Base-by-base conservation (phyloP, 441 rosid genomes). In the Jatropha podagrica region DNA sequence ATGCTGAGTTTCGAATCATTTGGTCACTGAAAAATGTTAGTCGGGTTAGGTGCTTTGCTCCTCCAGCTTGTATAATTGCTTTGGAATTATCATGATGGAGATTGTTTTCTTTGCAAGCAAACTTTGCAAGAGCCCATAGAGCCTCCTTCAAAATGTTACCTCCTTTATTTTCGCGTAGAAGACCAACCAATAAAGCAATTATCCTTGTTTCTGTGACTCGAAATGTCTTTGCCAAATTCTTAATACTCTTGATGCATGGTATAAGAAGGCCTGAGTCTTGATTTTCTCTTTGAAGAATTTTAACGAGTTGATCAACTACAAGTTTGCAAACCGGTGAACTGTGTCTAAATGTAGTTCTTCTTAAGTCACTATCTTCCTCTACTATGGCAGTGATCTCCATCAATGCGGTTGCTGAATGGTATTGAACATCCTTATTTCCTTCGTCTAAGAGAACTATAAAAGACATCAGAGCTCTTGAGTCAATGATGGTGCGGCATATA, bases 361-460 rank as follows among this genome's bases (percentile, higher is more conserved):
- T 89, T 80, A 95, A 79, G n/a, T 92, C 95, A 4, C 95, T 23
- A 73, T 93, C 94, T 76, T 80, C 76, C 72, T 92, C 98, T 1
- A 97, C 99, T 18, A 93, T 90, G 0, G 93, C 87, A 1, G 98
- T 93, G 86, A 95, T 90, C 81, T 93, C 98, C 98, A 88, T 93
- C 14, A 95, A 76, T 17, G 98, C 99, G 97, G 91, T 92, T 5
- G 96, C 93, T 0, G 97, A 93, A 76, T 91, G 86, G 81, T 74
- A 86, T 72, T 79, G 89, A 2, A 88, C 93, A 0, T 91, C 93
- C 42, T 65, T 90, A 18, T 84, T 75, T 26, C 99, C 97, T 59
- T 92, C 88, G 77, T 95, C 93, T 32, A 95, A 78, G 12, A 95
- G 78, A 76, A 86, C 92, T 0, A 98, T 96, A 17, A 95, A 93